Evolutionary conservation across 257 asterid genomes (phyloP), one percentile per base, ranked within the genome.

Genomic region (Jacaranda mimosifolia): DNA sequence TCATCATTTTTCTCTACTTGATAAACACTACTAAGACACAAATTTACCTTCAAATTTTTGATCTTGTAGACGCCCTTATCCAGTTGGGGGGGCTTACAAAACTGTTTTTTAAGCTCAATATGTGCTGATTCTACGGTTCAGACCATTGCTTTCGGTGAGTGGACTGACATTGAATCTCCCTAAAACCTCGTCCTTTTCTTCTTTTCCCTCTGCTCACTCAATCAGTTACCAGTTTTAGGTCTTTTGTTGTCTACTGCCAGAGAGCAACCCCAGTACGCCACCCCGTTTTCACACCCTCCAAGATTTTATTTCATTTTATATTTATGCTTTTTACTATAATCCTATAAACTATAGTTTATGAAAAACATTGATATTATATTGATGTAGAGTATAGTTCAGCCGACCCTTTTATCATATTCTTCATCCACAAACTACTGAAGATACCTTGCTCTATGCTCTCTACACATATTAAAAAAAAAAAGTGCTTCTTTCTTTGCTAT

Each of bases 401-500:
- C 76, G 76, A 63, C 68, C 68, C 70, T 68, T 32, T 58, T 68
- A 42, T 57, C 73, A 62, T 26, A 74, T 75, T 73, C 72, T 81
- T 74, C 66, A 58, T 58, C 77, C 68, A 71, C 82, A 78, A 62
- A 68, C 80, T 26, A 58, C 66, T 49, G 55, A 80, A 72, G 83
- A 87, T 87, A 79, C 91, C 87, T 82, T 84, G 60, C 83, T 82
- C 89, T 85, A 75, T 82, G 85, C 81, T 51, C 70, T 59, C 68
- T 79, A 51, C 79, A 10, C 66, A 43, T 11, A 18, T 38, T n/a
- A n/a, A 43, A 35, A 56, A 53, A 38, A 45, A 66, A 75, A 35
- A 74, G 10, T 3, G 55, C 56, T 78, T 74, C 73, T 77, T 56
- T 79, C 73, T 77, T 56, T 76, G 48, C 85, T 65, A 70, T 38